Percentiles rank a stretch among this genome's conserved stretches.
Conservation (phyloP, 257 asterid genomes). For the Rehmannia glutinosa region DNA sequence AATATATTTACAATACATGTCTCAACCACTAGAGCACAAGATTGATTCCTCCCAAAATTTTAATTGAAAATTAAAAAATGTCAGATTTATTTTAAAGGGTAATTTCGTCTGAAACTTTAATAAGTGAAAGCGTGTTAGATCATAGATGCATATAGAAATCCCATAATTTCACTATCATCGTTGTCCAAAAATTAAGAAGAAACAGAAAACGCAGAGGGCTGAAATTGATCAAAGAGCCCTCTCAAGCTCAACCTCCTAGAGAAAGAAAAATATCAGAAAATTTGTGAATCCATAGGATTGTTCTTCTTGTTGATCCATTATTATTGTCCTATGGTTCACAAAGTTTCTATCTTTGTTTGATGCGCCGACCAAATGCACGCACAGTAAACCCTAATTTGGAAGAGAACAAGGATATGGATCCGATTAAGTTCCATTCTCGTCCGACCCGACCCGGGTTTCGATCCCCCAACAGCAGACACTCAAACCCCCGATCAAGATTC, state of each 20-base stretch:
- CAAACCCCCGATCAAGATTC: slow-evolving; percentile 37
- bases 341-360: slow-evolving; percentile 66
- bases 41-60: too few relatives aligned
- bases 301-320: slow-evolving; percentile 16
- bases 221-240: slow-evolving; percentile 22
- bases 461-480: slow-evolving; percentile 31
- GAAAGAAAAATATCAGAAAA: neutral
- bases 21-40: too few relatives aligned
- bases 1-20: too few relatives aligned
- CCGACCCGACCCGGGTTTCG: slow-evolving; percentile 50
- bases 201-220: slow-evolving; percentile 26
- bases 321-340: slow-evolving; percentile 56
- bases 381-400: slow-evolving; percentile 38
- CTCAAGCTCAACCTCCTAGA: slow-evolving; percentile 16
- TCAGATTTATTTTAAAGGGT: too few relatives aligned
- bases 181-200: neutral
- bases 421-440: slow-evolving; percentile 60
- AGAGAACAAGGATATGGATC: slow-evolving; percentile 55
- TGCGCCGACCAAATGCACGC: slow-evolving; percentile 96
- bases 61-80: too few relatives aligned
- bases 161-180: neutral
- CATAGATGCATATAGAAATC: too few relatives aligned
- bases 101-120: too few relatives aligned
- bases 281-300: slow-evolving; percentile 29
- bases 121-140: too few relatives aligned